Conservation (phyloP, 768 basidiomycete genomes). For the Xerocomus brunneocitrinus region DNA sequence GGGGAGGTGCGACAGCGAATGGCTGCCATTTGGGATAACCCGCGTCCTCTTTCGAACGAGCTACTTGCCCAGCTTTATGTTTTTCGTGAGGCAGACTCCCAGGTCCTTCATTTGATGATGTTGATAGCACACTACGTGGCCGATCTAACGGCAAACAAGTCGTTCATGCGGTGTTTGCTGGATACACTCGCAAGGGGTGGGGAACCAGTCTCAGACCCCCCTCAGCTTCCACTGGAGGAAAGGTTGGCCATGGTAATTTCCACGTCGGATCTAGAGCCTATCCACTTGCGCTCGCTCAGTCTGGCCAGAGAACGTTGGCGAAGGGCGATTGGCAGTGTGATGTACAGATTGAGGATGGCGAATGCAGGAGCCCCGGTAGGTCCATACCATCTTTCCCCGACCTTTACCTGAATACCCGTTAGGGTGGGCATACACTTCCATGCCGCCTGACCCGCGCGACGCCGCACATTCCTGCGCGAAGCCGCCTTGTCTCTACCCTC, state of each 20-base stretch:
- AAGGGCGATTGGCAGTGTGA: conserved; percentile 37
- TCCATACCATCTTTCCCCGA: too few relatives aligned
- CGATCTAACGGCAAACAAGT: conserved; percentile 44
- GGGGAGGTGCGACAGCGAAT: conserved; percentile 33
- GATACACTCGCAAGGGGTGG: conserved; percentile 32
- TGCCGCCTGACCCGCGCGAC: too few relatives aligned
- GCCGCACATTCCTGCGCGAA: too few relatives aligned
- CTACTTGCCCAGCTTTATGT: too few relatives aligned
- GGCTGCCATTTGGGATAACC: conserved; percentile 30
- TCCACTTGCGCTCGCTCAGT: conserved; percentile 24
- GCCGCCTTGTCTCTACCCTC: too few relatives aligned
- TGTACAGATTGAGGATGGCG: conserved; percentile 30
- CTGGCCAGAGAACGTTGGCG: conserved; percentile 43
- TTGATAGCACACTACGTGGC: conserved; percentile 46
- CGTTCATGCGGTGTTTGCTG: conserved; percentile 42
- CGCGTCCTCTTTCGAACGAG: conserved; percentile 11
- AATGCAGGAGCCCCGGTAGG: too few relatives aligned
- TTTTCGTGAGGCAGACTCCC: too few relatives aligned
- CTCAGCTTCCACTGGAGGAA: conserved; percentile 29
- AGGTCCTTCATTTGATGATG: conserved; percentile 28
- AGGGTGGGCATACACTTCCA: too few relatives aligned
- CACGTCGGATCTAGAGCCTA: conserved; percentile 36
- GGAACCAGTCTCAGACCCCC: neutral
- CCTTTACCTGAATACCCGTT: too few relatives aligned
- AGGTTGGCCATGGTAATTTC: conserved; percentile 40